These are phyloP conservation scores for Medicago arabica DNA, from an alignment of 306 rosid species.

Conservation along the genomic window DNA sequence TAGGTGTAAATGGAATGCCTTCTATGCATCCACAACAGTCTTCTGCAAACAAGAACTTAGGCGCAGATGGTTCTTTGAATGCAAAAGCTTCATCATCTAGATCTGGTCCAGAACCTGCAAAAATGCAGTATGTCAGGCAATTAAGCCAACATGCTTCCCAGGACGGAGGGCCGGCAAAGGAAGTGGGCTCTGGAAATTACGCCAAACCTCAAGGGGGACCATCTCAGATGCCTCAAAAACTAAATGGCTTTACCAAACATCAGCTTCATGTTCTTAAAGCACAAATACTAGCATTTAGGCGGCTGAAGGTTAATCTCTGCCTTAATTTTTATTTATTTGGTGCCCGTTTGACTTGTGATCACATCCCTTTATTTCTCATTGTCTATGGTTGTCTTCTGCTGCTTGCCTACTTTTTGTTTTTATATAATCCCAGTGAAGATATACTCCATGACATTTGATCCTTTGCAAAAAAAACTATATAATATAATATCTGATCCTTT, in stretches of 20 bases:
- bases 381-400: constrained; percentile 28
- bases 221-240: constrained; percentile 66
- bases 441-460: constrained; percentile 24
- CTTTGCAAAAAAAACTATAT: neutral
- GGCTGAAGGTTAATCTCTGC: constrained; percentile 73
- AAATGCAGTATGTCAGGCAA: constrained; percentile 66
- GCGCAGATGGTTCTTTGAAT: constrained; percentile 60
- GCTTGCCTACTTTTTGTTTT: constrained; percentile 26
- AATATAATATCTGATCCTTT: constrained; percentile 6
- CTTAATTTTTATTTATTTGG: neutral
- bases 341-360: neutral
- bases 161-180: constrained; percentile 61
- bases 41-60: constrained; percentile 59
- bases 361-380: constrained; percentile 26
- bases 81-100: constrained; percentile 56
- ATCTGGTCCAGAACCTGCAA: constrained; percentile 61
- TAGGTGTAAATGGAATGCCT: constrained; percentile 73
- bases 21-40: constrained; percentile 65
- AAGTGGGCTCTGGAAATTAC: constrained; percentile 59
- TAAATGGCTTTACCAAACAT: constrained; percentile 76
- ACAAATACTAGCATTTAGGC: constrained; percentile 94
- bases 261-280: constrained; percentile 97
- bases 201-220: constrained; percentile 59
- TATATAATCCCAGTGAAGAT: constrained; percentile 28
- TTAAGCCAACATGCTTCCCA: constrained; percentile 69